Evolutionary conservation across 2,329 filamentous ascomycete species (phyloP).

Genomic region (Lachnum nothofagi): DNA sequence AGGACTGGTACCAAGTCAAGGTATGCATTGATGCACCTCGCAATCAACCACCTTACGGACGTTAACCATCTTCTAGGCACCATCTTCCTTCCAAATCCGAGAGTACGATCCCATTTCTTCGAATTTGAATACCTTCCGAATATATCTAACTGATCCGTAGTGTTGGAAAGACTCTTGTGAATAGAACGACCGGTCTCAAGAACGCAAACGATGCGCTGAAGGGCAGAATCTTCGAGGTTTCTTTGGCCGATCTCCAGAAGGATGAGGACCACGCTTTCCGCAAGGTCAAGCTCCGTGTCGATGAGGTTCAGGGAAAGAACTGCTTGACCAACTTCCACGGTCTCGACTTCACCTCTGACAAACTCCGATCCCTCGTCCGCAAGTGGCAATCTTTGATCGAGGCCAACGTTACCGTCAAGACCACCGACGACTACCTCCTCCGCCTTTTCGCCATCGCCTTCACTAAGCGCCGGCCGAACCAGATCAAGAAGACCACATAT

Average conservation of each 20-base stretch:
- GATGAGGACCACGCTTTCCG: slow-evolving; percentile 99
- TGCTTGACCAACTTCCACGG: slow-evolving; percentile 99
- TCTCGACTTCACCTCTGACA: slow-evolving; percentile 99
- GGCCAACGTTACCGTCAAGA: slow-evolving; percentile 99
- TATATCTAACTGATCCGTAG: slow-evolving; percentile 49
- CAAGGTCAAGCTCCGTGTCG: slow-evolving; percentile 97
- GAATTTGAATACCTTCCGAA: slow-evolving; percentile 8
- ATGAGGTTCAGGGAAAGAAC: slow-evolving; percentile 99
- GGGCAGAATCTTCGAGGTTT: slow-evolving; percentile 98
- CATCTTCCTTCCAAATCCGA: slow-evolving; percentile 90
- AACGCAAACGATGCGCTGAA: slow-evolving; percentile 99
- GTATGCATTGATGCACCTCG: slow-evolving; percentile 42
- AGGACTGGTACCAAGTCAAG: slow-evolving; percentile 99
- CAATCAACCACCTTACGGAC: slow-evolving; percentile 1
- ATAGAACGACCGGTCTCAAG: slow-evolving; percentile 99
- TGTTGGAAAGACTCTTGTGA: slow-evolving; percentile 99
- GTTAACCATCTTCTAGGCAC: slow-evolving; percentile 56
- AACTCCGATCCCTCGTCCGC: slow-evolving; percentile 96
- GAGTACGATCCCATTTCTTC: slow-evolving; percentile 57
- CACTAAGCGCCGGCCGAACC: slow-evolving; percentile 98
- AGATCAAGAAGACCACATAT: slow-evolving; percentile 99
- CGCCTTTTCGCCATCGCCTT: slow-evolving; percentile 98
- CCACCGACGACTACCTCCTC: slow-evolving; percentile 98
- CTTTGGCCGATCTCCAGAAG: slow-evolving; percentile 97
- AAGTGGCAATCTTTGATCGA: slow-evolving; percentile 99